A percentile compares a stretch with the other conserved stretches of the same genome.
These are phyloP conservation scores for Scedosporium aurantiacum DNA, from an alignment of 2,329 filamentous ascomycete species.

Conservation along the genomic window DNA sequence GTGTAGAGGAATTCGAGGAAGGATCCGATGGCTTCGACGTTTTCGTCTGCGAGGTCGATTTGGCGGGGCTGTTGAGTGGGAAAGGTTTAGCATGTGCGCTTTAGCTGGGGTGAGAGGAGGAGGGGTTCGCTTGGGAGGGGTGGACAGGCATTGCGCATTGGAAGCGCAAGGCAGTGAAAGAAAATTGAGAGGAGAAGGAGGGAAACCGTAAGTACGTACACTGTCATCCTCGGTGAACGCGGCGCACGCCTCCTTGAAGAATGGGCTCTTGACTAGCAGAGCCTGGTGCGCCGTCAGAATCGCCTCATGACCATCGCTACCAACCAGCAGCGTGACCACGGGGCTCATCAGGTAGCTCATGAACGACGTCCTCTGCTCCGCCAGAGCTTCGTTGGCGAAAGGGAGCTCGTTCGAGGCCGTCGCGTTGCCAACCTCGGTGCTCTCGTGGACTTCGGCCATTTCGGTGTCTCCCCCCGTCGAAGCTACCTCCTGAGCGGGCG, in stretches of 20 bases:
- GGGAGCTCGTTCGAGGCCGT: background rate
- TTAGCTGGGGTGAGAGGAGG: background rate
- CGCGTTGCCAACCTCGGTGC: background rate
- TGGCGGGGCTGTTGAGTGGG: constrained; percentile 38
- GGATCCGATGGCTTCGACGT: constrained; percentile 23
- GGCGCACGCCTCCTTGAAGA: constrained; percentile 53
- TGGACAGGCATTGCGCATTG: no score
- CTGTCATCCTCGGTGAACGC: constrained; percentile 49
- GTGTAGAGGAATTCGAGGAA: constrained; percentile 32
- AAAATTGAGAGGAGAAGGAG: background rate
- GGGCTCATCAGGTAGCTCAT: constrained; percentile 56
- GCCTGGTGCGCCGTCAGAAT: constrained; percentile 70
- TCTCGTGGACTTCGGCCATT: background rate
- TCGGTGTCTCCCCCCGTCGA: background rate
- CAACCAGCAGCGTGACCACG: constrained; percentile 56
- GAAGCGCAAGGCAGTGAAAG: background rate
- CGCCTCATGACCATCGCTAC: constrained; percentile 45
- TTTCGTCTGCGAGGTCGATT: constrained; percentile 47
- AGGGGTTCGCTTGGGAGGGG: no score
- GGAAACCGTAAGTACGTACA: constrained; percentile 30
- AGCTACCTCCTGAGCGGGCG: background rate
- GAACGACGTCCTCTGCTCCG: constrained; percentile 26
- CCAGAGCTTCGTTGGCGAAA: background rate
- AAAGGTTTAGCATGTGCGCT: background rate
- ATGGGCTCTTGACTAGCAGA: constrained; percentile 64